Base-by-base conservation (phyloP, 2,329 filamentous ascomycete genomes). In the Balansia obtecta region DNA sequence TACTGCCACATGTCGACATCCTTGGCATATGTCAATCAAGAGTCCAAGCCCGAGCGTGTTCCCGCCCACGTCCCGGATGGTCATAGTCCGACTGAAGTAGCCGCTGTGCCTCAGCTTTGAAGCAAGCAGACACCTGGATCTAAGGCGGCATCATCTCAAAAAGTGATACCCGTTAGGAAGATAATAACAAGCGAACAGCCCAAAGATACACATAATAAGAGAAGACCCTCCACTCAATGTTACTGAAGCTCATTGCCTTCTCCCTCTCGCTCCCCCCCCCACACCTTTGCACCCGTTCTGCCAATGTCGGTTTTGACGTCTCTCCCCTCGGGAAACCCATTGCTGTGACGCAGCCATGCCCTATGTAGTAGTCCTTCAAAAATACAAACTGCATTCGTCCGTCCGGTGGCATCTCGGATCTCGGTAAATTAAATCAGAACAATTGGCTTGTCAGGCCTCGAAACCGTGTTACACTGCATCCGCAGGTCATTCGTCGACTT, bases 91-190 rank as follows among this genome's bases (percentile, higher is more conserved):
- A 39, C 27, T 39, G 45, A 42, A 13, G 37, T 9, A 18, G 27
- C 20, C 41, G 13, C 32, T 41, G 34, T 30, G 27, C 38, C 48
- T 20, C 40, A 32, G 12, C 44, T 48, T 44, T 40, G 22, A 50
- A 43, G 32, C 22, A 48, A 37, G 45, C 39, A 46, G 51, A 40
- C 41, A 54, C 52, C 48, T 49, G 50, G 34, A 45, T 45, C 38
- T 46, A 48, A 38, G 39, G 16, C n/a, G 40, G 37, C 37, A 46
- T 20, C 16, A 37, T 20, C 16, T 30, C 34, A 13, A 33, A 18
- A 46, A n/a, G 18, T 49, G 39, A 4, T 42, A 20, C 32, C 30
- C 41, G 27, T 9, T 22, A 18, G 7, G 30, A 41, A 45, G n/a
- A 33, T 18, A 51, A 30, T 42, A 38, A 12, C 22, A 50, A 41